Conservation (phyloP, 306 rosid genomes). For the Pueraria montana region DNA sequence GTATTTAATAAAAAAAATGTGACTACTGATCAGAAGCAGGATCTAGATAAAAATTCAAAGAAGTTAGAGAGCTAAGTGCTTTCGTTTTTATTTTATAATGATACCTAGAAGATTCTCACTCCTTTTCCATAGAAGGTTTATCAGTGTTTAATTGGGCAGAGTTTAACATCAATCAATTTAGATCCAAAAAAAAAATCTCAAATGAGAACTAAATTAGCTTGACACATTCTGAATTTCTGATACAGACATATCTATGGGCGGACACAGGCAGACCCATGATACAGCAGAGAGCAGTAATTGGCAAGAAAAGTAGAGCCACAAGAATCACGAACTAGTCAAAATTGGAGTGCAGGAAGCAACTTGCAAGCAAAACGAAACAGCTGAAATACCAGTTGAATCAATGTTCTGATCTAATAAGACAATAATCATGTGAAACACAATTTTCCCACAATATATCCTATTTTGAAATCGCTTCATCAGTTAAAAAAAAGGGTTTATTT, state of each 20-base stretch:
- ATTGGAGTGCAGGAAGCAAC: constrained; percentile 18
- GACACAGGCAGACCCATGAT: neutral
- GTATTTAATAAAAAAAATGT: neutral
- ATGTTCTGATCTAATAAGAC: constrained; percentile 8
- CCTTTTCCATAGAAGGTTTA: neutral
- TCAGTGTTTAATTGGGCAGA: neutral
- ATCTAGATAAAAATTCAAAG: neutral
- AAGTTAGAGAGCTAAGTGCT: neutral
- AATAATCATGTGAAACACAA: constrained; percentile 25
- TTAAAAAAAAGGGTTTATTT: neutral
- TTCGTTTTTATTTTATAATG: neutral
- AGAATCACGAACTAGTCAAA: neutral
- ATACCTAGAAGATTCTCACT: neutral
- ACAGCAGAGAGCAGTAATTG: neutral
- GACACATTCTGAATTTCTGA: neutral
- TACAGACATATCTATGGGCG: neutral
- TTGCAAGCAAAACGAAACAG: neutral
- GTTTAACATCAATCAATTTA: neutral
- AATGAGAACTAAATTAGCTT: neutral
- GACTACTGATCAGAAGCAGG: constrained; percentile 15
- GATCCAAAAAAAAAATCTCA: constrained; percentile 1
- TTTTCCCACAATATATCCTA: constrained; percentile 6
- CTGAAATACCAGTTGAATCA: constrained; percentile 1
- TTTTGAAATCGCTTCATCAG: neutral
- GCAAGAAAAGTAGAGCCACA: constrained; percentile 3